Base-by-base conservation (phyloP, 352 stramenopile genomes). In the Globisporangium parvum region DNA sequence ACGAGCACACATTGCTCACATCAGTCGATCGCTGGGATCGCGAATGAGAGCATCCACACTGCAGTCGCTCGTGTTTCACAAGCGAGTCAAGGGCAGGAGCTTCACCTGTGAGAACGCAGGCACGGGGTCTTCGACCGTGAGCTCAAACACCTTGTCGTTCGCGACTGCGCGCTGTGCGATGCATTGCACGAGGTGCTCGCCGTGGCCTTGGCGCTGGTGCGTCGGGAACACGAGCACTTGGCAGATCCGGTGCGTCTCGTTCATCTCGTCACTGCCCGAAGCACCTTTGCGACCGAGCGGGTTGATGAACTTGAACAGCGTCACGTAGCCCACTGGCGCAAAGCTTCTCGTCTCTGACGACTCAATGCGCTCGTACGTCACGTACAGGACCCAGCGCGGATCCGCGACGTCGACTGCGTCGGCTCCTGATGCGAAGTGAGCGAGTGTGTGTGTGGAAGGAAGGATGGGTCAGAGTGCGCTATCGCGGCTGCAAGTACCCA, bases 121-220 rank as follows among this genome's bases (percentile, higher is more conserved):
- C 11, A 91, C 80, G 0, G 85, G 85, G 57, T 95, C 85, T 55
- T 95, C 85, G 47, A 95, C 82, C 0, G 85, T 95, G 18, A 95
- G 66, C 59, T 95, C 82, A 60, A 92, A 89, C 9, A 95, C 73
- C 26, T 67, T 69, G 15, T 61, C 50, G 40, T 83, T 80, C 1
- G 64, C 65, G 24, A 85, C 59, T 12, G 80, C 77, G 50, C 78
- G 74, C 44, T 62, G 55, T 60, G 79, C 75, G 24, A 92, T 87
- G 50, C 70, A 75, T 24, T 86, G 71, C 24, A 94, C 72, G 18
- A 94, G 74, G 31, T 70, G 75, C 66, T 93, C 77, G 33, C 78
- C 80, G 39, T 95, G 85, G 6, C 81, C 79, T 79, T 93, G 85
- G 1, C 82, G 80, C 62, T 95, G 85, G 56, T 86, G 78, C 0